phyloP scores from a whole-genome alignment of 345 rosid genomes.

The Eucalyptus curtisii region DNA sequence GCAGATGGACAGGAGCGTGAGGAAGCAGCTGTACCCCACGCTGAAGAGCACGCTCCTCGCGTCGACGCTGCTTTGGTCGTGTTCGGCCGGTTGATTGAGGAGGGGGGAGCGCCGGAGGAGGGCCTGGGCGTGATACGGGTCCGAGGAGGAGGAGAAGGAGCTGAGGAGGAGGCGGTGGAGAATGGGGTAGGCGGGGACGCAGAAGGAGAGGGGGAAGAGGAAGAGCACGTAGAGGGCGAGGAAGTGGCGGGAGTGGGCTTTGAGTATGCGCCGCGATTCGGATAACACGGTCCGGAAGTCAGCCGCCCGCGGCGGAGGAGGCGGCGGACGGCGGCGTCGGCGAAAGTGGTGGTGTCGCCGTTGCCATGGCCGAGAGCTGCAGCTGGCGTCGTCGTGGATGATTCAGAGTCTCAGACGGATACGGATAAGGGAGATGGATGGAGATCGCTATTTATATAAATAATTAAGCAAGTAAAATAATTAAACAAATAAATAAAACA shows the following conservation, averaged over 20 bases:
- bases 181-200: conserved; percentile 34
- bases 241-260: conserved; percentile 84
- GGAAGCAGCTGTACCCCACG: conserved; percentile 11
- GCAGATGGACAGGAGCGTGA: conserved; percentile 17
- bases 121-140: conserved; percentile 7
- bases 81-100: background rate
- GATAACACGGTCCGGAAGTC: conserved; percentile 21
- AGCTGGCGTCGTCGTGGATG: background rate
- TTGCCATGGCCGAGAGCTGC: background rate
- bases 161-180: conserved; percentile 25
- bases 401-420: too few relatives aligned
- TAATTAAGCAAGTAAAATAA: too few relatives aligned
- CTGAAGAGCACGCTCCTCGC: background rate
- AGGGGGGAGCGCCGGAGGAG: conserved; percentile 5
- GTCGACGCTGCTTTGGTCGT: background rate
- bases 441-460: too few relatives aligned
- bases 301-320: background rate
- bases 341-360: background rate
- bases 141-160: conserved; percentile 3
- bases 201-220: conserved; percentile 59
- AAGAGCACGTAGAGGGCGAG: conserved; percentile 74
- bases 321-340: background rate
- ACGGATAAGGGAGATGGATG: too few relatives aligned
- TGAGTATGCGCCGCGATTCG: conserved; percentile 53
- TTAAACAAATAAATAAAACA: too few relatives aligned